phyloP scores from a whole-genome alignment of 2,329 filamentous ascomycete species.

The Exophiala dermatitidis region DNA sequence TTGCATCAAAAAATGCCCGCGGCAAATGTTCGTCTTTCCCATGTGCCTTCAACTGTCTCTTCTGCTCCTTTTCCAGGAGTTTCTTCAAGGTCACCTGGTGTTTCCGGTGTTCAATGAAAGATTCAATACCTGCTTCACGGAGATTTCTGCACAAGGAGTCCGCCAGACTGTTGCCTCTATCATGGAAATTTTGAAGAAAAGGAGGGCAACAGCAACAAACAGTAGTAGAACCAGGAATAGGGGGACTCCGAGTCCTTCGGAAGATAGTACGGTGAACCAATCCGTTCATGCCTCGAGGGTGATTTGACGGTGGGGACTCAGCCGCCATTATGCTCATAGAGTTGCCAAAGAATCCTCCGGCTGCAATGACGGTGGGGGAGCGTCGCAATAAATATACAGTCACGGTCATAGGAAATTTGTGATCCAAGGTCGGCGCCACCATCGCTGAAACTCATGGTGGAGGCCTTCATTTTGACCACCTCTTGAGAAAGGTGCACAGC shows the following conservation, averaged over 20 bases:
- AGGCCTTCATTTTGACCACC: constrained; percentile 14
- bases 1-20: constrained; percentile 10
- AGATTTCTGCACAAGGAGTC: no score
- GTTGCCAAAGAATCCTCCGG: neutral
- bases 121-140: constrained; percentile 8
- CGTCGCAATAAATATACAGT: constrained; percentile 8
- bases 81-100: constrained; percentile 19
- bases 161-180: no score
- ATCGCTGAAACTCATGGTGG: constrained; percentile 5
- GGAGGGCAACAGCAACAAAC: no score
- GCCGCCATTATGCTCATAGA: constrained; percentile 13
- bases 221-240: no score
- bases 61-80: constrained; percentile 18
- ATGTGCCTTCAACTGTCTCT: constrained; percentile 11
- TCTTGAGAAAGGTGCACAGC: constrained; percentile 14
- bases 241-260: no score
- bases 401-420: neutral
- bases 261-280: no score
- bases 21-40: constrained; percentile 16
- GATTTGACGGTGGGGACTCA: constrained; percentile 3
- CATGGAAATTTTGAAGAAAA: no score
- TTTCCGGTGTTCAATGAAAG: constrained; percentile 18
- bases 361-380: constrained; percentile 7
- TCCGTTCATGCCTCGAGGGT: no score
- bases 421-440: constrained; percentile 15